phyloP scores from a whole-genome alignment of 352 stramenopile genomes.

The Hyaloperonospora arabidopsidis region DNA sequence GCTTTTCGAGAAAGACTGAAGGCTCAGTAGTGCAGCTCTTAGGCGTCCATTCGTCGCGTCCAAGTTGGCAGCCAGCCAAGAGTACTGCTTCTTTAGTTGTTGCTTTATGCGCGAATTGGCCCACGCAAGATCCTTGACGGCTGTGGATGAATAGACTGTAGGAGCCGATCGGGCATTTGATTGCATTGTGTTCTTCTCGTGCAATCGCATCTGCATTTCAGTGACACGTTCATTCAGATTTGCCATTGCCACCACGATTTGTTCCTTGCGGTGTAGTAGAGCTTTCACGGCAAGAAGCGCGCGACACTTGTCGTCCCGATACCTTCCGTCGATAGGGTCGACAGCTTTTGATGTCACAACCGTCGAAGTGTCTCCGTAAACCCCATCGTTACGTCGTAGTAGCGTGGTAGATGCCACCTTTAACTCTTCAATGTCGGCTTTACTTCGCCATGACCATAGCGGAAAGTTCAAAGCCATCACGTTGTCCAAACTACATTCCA shows the following conservation, averaged over 20 bases:
- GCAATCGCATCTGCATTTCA: slow-evolving; percentile 13
- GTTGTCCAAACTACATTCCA: slow-evolving; percentile 37
- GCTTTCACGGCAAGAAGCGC: slow-evolving; percentile 44
- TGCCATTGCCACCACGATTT: slow-evolving; percentile 39
- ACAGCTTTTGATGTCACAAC: slow-evolving; percentile 1
- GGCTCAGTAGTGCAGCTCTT: slow-evolving; percentile 40
- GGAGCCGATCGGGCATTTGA: slow-evolving; percentile 25
- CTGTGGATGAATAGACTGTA: slow-evolving; percentile 22
- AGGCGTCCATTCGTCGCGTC: slow-evolving; percentile 56
- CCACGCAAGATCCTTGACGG: slow-evolving; percentile 23
- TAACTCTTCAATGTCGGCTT: slow-evolving; percentile 4
- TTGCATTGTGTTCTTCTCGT: slow-evolving; percentile 18
- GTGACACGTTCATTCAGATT: slow-evolving; percentile 40
- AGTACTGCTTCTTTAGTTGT: slow-evolving; percentile 50
- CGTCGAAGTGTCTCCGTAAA: not conserved
- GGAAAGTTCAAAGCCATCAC: slow-evolving; percentile 51
- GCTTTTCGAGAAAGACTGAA: slow-evolving; percentile 42
- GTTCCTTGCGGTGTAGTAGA: slow-evolving; percentile 68
- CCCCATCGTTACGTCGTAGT: slow-evolving; percentile 15
- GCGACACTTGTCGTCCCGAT: slow-evolving; percentile 34
- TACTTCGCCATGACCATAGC: slow-evolving; percentile 10
- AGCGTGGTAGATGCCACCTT: slow-evolving; percentile 23
- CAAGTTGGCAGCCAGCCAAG: slow-evolving; percentile 62
- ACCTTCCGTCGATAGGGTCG: slow-evolving; percentile 6
- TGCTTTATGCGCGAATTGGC: slow-evolving; percentile 18